Evolutionary conservation across 1,284 basidiomycete genomes (phyloP).

Genomic region (Melampsora americana): DNA sequence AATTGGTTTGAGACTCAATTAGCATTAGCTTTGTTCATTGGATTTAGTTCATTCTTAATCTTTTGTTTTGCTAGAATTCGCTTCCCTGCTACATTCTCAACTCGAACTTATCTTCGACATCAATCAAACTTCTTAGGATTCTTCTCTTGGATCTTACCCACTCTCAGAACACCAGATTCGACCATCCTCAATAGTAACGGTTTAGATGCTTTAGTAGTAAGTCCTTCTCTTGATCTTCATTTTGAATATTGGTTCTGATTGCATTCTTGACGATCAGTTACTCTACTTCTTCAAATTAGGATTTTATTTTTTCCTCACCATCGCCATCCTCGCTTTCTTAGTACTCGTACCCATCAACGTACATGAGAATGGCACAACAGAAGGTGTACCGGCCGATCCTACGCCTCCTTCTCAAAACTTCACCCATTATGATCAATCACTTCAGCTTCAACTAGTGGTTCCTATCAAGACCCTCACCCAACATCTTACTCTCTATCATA

Average conservation of each 20-base stretch:
- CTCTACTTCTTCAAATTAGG: conserved; percentile 43
- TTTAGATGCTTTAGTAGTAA: conserved; percentile 52
- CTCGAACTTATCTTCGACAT: not conserved
- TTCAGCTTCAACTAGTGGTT: conserved; percentile 44
- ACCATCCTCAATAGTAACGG: conserved; percentile 48
- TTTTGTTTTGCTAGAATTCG: conserved; percentile 24
- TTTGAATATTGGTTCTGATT: not conserved
- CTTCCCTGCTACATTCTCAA: conserved; percentile 20
- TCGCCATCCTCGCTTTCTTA: conserved; percentile 43
- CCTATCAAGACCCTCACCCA: conserved; percentile 44
- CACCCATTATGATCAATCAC: conserved; percentile 5
- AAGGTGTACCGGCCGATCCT: conserved; percentile 52
- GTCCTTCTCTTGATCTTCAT: conserved; percentile 27
- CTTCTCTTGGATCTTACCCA: conserved; percentile 37
- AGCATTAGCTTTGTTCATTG: conserved; percentile 22
- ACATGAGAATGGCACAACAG: conserved; percentile 52
- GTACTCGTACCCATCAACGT: conserved; percentile 54
- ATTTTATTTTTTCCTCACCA: conserved; percentile 37
- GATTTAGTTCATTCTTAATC: conserved; percentile 21
- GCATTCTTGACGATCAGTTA: conserved; percentile 28
- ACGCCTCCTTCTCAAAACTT: conserved; percentile 40
- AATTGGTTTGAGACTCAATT: conserved; percentile 43
- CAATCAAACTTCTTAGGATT: not conserved
- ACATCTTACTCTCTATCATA: conserved; percentile 50
- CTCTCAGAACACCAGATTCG: conserved; percentile 29